These are phyloP conservation scores for Phaeomoniella chlamydospora DNA, from an alignment of 2,329 filamentous ascomycete species.

Conservation along the genomic window DNA sequence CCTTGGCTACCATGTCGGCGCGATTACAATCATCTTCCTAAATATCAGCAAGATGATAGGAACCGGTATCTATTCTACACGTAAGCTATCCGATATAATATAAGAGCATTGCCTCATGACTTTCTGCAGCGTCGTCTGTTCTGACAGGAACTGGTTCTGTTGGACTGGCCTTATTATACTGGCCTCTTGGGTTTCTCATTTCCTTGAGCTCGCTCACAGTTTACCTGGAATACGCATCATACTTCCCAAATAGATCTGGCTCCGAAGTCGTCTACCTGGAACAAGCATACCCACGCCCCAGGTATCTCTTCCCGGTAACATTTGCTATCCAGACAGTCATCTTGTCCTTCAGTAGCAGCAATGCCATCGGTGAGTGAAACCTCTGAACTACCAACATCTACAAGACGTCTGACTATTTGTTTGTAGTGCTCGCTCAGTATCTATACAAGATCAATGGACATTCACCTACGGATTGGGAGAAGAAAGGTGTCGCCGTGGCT, in stretches of 20 bases:
- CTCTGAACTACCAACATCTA: too few relatives aligned
- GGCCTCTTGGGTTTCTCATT: slow-evolving; percentile 48
- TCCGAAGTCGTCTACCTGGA: slow-evolving; percentile 55
- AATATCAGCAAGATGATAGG: slow-evolving; percentile 51
- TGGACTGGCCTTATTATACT: slow-evolving; percentile 48
- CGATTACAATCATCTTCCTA: slow-evolving; percentile 42
- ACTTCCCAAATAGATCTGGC: slow-evolving; percentile 52
- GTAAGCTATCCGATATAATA: slow-evolving; percentile 31
- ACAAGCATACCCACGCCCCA: slow-evolving; percentile 50
- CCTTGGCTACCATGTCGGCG: slow-evolving; percentile 43
- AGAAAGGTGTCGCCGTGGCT: slow-evolving; percentile 52
- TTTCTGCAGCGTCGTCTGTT: slow-evolving; percentile 45
- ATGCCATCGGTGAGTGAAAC: too few relatives aligned
- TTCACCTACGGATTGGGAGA: slow-evolving; percentile 43
- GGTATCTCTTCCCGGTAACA: slow-evolving; percentile 47
- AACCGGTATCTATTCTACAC: slow-evolving; percentile 50
- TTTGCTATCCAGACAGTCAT: slow-evolving; percentile 51
- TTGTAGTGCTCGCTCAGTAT: slow-evolving; percentile 50
- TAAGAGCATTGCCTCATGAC: slow-evolving; percentile 18
- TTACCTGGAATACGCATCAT: slow-evolving; percentile 50
- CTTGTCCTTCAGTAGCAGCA: slow-evolving; percentile 51
- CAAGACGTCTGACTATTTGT: too few relatives aligned
- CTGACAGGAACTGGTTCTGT: slow-evolving; percentile 46
- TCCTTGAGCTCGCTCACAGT: slow-evolving; percentile 39
- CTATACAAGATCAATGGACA: slow-evolving; percentile 42